Evolutionary conservation across 768 basidiomycete genomes (phyloP).

Genomic region (Amanita brunnescens): DNA sequence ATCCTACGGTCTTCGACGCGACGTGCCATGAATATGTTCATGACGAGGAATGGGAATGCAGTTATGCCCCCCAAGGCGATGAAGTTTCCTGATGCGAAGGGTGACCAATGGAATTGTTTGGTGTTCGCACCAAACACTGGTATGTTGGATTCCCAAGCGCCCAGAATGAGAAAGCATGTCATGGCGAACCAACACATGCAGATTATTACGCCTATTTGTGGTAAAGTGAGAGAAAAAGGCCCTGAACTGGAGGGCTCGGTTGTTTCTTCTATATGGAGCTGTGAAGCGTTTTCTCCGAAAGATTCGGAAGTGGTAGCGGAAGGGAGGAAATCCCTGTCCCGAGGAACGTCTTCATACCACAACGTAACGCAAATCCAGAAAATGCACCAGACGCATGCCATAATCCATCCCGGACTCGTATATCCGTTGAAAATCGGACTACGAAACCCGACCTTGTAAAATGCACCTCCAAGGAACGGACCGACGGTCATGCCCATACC

Average conservation of each 20-base stretch:
- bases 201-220: slow-evolving; percentile 36
- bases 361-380: slow-evolving; percentile 35
- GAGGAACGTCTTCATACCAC: slow-evolving; percentile 33
- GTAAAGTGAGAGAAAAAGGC: background rate
- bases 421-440: slow-evolving; percentile 56
- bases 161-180: slow-evolving; percentile 64
- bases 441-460: slow-evolving; percentile 54
- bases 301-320: background rate
- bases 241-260: background rate
- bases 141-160: slow-evolving; percentile 61
- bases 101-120: slow-evolving; percentile 42
- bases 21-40: slow-evolving; percentile 48
- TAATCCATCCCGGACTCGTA: slow-evolving; percentile 59
- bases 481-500: slow-evolving; percentile 54
- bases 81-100: slow-evolving; percentile 60
- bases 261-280: background rate
- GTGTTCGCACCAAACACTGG: slow-evolving; percentile 45
- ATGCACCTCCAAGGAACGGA: slow-evolving; percentile 53
- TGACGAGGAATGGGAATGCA: slow-evolving; percentile 58
- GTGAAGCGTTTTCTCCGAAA: background rate
- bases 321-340: background rate
- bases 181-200: slow-evolving; percentile 69
- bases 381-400: slow-evolving; percentile 43
- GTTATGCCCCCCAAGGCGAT: slow-evolving; percentile 58
- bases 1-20: slow-evolving; percentile 53